These are phyloP conservation scores for Zangia roseola DNA, from an alignment of 768 basidiomycete genomes.

Conservation along the genomic window DNA sequence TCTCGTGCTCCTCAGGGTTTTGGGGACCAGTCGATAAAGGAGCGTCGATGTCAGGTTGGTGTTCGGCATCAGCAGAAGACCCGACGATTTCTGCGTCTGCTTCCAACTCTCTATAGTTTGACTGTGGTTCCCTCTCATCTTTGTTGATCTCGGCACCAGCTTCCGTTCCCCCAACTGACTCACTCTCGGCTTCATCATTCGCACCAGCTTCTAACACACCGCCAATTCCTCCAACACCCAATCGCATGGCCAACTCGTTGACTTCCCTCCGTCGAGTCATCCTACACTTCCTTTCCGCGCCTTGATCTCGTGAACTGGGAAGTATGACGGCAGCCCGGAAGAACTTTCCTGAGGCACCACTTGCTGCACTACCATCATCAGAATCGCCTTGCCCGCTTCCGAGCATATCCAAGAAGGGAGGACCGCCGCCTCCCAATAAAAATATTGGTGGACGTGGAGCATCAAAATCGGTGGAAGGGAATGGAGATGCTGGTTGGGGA, in stretches of 20 bases:
- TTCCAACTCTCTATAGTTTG: constrained; percentile 15
- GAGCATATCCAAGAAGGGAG: constrained; percentile 28
- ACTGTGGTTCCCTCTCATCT: constrained; percentile 1
- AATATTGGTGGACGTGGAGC: constrained; percentile 23
- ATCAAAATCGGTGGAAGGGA: constrained; percentile 30
- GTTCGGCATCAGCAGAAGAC: constrained; percentile 15
- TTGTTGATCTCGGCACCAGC: constrained; percentile 3
- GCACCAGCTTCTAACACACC: constrained; percentile 49
- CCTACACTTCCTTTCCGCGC: constrained; percentile 55
- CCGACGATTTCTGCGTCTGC: constrained; percentile 16
- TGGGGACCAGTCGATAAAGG: constrained; percentile 2
- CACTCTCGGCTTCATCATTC: not conserved
- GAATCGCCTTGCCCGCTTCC: constrained; percentile 14
- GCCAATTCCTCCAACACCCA: constrained; percentile 76
- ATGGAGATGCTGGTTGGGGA: constrained; percentile 27
- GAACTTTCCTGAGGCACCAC: constrained; percentile 37
- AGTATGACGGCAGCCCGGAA: constrained; percentile 73
- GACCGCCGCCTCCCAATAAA: constrained; percentile 20
- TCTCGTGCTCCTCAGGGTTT: constrained; percentile 28
- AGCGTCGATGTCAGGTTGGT: not conserved
- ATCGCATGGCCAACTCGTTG: constrained; percentile 81
- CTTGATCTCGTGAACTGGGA: constrained; percentile 54
- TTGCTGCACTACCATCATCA: constrained; percentile 16
- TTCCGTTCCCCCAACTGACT: constrained; percentile 1
- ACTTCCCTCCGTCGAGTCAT: constrained; percentile 66